Base-by-base conservation (phyloP, 176 grass and related monocot species). In the Alloteropsis semialata region DNA sequence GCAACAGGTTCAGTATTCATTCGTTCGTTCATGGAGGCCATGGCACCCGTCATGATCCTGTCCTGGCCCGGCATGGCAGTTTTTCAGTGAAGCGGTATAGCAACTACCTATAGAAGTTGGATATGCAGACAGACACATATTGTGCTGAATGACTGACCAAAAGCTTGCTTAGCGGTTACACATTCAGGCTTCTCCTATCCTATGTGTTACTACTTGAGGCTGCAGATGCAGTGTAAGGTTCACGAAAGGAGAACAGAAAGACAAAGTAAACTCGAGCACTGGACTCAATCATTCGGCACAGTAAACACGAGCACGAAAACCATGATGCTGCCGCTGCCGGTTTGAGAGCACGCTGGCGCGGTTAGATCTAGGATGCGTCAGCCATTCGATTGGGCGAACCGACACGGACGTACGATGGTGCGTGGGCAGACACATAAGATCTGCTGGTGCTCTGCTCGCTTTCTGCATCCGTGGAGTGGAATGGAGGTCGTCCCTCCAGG, bases 361-460 rank as follows among this genome's bases (percentile, higher is more conserved):
- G 34, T 81, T 74, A 69, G 87, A 85, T 89, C 76, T 89, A 51
- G 82, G 5, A 76, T 33, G 50, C 58, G 9, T 0, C 48, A 68
- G 8, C 60, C 39, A 67, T 37, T 75, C 29, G 75, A 60, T 56
- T 76, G 69, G 14, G 11, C 61, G 38, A 49, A 61, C 60, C 78
- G 17, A 38, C 70, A 67, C 29, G n/a, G 13, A 21, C 42, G 63
- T 41, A 66, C 34, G 73, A 19, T 50, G 61, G 21, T 41, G 62
- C 78, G 39, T 79, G 55, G 41, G 36, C 76, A 41, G 28, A 67
- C 69, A 34, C 67, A 50, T 41, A 62, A n/a, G 1, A n/a, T n/a
- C n/a, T 3, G 27, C 25, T 15, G 57, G 17, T 49, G 39, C 63
- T 9, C 24, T 32, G 49, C 72, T 8, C n/a, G 18, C 41, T n/a